Evolutionary conservation across 208 protist genomes (phyloP).

Genomic region (Trypanosoma cruzi): DNA sequence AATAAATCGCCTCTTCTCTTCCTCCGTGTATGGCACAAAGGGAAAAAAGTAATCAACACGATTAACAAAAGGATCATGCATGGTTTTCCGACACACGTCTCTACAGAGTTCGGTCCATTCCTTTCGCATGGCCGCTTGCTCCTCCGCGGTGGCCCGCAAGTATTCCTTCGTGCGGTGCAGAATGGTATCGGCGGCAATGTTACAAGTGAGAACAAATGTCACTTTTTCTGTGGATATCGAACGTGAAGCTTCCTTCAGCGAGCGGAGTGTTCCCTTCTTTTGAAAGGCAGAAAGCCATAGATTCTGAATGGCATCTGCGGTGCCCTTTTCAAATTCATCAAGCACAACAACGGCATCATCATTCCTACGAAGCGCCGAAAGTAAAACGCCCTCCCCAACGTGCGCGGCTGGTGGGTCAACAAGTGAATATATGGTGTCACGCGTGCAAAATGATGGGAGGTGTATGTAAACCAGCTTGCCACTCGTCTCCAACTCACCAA

Average conservation of each 20-base stretch:
- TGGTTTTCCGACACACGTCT: constrained; percentile 40
- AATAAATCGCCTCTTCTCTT: constrained; percentile 64
- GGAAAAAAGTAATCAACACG: constrained; percentile 83
- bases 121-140: constrained; percentile 44
- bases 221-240: constrained; percentile 72
- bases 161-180: constrained; percentile 36
- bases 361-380: constrained; percentile 69
- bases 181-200: constrained; percentile 66
- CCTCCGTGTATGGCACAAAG: constrained; percentile 76
- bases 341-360: constrained; percentile 81
- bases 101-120: constrained; percentile 52
- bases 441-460: constrained; percentile 86
- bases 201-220: constrained; percentile 88
- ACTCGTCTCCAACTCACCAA: constrained; percentile 43
- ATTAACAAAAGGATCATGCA: constrained; percentile 87
- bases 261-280: constrained; percentile 83
- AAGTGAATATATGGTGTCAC: constrained; percentile 88
- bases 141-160: constrained; percentile 32
- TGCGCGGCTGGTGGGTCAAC: constrained; percentile 87
- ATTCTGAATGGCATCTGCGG: constrained; percentile 79
- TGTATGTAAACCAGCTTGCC: constrained; percentile 86
- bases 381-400: constrained; percentile 79
- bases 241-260: constrained; percentile 71
- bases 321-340: constrained; percentile 90
- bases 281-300: constrained; percentile 90